Evolutionary conservation across 495 filamentous ascomycete genomes (phyloP).

Genomic region (Penicillium alfredii): DNA sequence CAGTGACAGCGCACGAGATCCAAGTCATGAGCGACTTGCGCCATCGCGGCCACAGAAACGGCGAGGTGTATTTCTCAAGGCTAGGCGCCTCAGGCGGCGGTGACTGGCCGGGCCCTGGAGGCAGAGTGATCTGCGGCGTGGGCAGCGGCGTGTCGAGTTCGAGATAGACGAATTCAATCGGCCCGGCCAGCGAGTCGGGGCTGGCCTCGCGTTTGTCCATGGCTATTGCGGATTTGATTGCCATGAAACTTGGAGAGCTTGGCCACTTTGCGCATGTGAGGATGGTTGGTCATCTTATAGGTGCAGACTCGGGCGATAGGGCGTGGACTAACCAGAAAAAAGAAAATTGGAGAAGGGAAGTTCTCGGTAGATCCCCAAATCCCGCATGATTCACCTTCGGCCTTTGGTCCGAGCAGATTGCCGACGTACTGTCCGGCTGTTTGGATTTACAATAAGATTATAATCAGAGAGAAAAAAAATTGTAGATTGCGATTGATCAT

Average conservation of each 20-base stretch:
- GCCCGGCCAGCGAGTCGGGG: slow-evolving; percentile 14
- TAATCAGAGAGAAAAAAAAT: not conserved
- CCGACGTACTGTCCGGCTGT: no score
- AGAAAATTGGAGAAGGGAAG: not conserved
- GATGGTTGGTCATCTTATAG: not conserved
- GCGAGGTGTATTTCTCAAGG: slow-evolving; percentile 61
- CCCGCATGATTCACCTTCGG: not conserved
- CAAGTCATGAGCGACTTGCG: slow-evolving; percentile 69
- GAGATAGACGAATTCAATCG: slow-evolving; percentile 64
- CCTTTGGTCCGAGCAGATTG: not conserved
- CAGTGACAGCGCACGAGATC: slow-evolving; percentile 69
- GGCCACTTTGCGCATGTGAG: not conserved
- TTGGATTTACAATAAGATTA: no score
- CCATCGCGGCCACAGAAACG: slow-evolving; percentile 64
- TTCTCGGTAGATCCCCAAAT: no score
- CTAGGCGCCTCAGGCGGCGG: slow-evolving; percentile 53
- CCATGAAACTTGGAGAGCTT: not conserved
- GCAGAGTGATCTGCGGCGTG: slow-evolving; percentile 40
- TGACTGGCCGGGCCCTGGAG: slow-evolving; percentile 26
- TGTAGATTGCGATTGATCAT: not conserved
- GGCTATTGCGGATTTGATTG: slow-evolving; percentile 1
- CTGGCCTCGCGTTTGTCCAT: slow-evolving; percentile 16
- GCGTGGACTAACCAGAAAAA: not conserved
- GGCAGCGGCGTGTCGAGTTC: slow-evolving; percentile 66
- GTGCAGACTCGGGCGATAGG: not conserved